Evolutionary conservation across 2,329 filamentous ascomycete genomes (phyloP).

Genomic region (Colletotrichum limetticola): DNA sequence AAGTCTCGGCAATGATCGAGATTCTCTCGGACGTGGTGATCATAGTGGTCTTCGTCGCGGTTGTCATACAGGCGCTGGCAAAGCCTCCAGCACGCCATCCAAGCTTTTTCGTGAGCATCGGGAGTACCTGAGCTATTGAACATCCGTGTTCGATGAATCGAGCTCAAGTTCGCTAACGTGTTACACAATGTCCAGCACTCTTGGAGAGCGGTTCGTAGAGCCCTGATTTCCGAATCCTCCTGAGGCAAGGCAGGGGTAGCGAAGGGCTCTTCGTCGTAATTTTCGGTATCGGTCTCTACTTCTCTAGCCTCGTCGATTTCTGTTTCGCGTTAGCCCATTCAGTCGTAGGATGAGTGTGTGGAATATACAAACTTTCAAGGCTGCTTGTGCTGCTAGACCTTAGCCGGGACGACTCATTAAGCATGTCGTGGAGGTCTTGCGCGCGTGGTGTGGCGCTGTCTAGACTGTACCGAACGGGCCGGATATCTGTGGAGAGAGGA

Average conservation of each 20-base stretch:
- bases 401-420: slow-evolving; percentile 62
- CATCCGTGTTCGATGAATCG: slow-evolving; percentile 81
- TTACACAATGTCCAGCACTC: slow-evolving; percentile 97
- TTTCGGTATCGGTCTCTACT: slow-evolving; percentile 64
- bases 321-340: slow-evolving; percentile 45
- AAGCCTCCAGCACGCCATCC: slow-evolving; percentile 93
- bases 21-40: slow-evolving; percentile 76
- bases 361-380: slow-evolving; percentile 73
- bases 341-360: not conserved
- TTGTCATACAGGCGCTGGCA: slow-evolving; percentile 91
- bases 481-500: slow-evolving; percentile 79
- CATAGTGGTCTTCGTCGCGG: slow-evolving; percentile 74
- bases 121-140: slow-evolving; percentile 80
- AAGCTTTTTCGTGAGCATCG: slow-evolving; percentile 86
- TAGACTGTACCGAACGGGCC: slow-evolving; percentile 71
- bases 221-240: slow-evolving; percentile 71
- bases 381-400: slow-evolving; percentile 78
- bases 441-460: slow-evolving; percentile 83
- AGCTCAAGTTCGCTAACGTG: slow-evolving; percentile 85
- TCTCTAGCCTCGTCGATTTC: slow-evolving; percentile 68
- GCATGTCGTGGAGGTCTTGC: slow-evolving; percentile 82
- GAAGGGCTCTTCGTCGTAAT: slow-evolving; percentile 62
- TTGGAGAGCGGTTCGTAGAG: slow-evolving; percentile 79
- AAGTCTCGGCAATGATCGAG: slow-evolving; percentile 92
- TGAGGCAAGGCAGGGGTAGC: slow-evolving; percentile 51